phyloP scores from a whole-genome alignment of 257 asterid genomes.

The Striga asiatica region DNA sequence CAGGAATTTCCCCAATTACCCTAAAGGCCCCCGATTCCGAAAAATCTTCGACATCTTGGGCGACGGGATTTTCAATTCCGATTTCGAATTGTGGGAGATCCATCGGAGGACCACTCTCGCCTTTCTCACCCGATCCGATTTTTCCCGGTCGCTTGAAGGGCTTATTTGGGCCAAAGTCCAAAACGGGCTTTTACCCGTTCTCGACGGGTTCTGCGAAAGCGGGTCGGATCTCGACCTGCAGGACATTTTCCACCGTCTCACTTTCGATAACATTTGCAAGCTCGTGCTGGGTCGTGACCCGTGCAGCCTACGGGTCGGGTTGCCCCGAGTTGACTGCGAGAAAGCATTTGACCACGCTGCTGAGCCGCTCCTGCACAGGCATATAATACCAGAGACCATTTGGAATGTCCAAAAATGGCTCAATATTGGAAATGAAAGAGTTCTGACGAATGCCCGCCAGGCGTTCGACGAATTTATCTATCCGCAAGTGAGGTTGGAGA shows the following conservation, averaged over 20 bases:
- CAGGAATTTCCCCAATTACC: constrained; percentile 33
- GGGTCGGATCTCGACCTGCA: constrained; percentile 4
- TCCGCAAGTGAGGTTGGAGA: constrained; percentile 7
- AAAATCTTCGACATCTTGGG: constrained; percentile 30
- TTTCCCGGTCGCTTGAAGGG: background rate
- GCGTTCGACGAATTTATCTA: constrained; percentile 28
- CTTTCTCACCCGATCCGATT: background rate
- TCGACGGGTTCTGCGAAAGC: background rate
- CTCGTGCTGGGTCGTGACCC: constrained; percentile 11
- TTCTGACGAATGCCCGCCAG: constrained; percentile 15
- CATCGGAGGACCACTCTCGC: constrained; percentile 12
- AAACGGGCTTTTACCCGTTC: constrained; percentile 8
- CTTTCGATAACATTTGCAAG: constrained; percentile 12
- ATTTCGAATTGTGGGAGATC: constrained; percentile 17
- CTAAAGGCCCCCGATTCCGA: constrained; percentile 33
- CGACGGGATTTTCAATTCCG: constrained; percentile 37
- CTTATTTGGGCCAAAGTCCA: constrained; percentile 4
- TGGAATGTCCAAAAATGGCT: constrained; percentile 12
- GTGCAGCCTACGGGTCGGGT: background rate
- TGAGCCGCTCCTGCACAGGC: constrained; percentile 12
- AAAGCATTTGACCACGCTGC: constrained; percentile 2
- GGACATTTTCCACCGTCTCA: constrained; percentile 13
- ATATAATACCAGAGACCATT: constrained; percentile 7
- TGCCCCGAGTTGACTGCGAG: constrained; percentile 3
- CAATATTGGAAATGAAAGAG: background rate